Conservation (phyloP, 768 basidiomycete genomes). For the Paxillus ammoniavirescens region DNA sequence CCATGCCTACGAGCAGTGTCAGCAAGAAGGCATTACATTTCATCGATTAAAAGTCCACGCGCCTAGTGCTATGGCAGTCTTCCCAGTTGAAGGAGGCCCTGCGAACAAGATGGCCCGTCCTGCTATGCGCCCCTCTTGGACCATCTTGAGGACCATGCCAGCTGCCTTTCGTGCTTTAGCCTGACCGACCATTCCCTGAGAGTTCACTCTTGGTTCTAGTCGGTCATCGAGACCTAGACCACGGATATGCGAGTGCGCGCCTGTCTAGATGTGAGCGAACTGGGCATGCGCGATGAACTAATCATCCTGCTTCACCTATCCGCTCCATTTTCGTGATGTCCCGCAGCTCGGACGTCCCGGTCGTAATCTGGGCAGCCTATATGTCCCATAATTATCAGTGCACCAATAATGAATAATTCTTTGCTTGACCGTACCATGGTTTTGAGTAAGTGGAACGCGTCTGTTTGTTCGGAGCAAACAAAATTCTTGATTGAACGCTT, state of each 20-base stretch:
- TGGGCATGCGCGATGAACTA: not conserved
- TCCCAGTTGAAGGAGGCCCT: slow-evolving; percentile 95
- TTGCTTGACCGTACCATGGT: slow-evolving; percentile 26
- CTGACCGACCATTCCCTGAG: slow-evolving; percentile 98
- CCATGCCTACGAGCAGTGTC: slow-evolving; percentile 68
- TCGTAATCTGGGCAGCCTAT: slow-evolving; percentile 70
- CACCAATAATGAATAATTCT: not conserved
- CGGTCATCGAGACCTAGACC: slow-evolving; percentile 92
- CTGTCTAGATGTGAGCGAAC: slow-evolving; percentile 36
- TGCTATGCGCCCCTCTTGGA: slow-evolving; percentile 93
- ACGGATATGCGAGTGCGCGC: slow-evolving; percentile 92
- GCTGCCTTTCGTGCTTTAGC: slow-evolving; percentile 95
- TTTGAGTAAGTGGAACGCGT: slow-evolving; percentile 24
- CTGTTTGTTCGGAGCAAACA: slow-evolving; percentile 35
- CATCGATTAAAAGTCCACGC: slow-evolving; percentile 20
- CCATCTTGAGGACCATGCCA: slow-evolving; percentile 97
- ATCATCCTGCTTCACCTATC: slow-evolving; percentile 54
- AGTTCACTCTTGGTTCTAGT: slow-evolving; percentile 83
- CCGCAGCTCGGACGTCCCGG: slow-evolving; percentile 75
- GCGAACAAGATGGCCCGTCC: slow-evolving; percentile 97
- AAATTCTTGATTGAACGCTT: not conserved
- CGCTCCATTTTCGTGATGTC: slow-evolving; percentile 94
- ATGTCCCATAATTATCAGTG: slow-evolving; percentile 7
- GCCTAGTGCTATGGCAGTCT: slow-evolving; percentile 98
- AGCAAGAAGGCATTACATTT: not conserved